These are phyloP conservation scores for Truncatella angustata DNA, from an alignment of 2,329 filamentous ascomycete species.

Conservation along the genomic window DNA sequence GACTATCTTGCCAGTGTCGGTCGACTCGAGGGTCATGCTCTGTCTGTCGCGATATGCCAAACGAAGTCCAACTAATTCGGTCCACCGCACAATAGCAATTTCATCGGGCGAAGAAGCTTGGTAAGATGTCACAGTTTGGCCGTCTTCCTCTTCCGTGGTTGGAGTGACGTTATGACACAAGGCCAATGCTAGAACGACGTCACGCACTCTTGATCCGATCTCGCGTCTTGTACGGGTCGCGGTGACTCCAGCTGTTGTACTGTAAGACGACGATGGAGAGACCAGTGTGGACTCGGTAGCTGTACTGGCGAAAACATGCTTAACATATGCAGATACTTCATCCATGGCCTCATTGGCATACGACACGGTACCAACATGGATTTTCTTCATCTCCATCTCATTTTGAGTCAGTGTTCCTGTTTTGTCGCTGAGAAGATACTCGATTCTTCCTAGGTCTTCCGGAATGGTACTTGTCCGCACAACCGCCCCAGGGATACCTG, in stretches of 20 bases:
- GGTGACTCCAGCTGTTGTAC: constrained; percentile 55
- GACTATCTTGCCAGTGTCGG: constrained; percentile 68
- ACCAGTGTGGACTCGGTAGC: constrained; percentile 54
- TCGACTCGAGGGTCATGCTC: constrained; percentile 77
- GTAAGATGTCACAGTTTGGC: constrained; percentile 76
- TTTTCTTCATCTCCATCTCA: constrained; percentile 98
- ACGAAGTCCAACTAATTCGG: constrained; percentile 85
- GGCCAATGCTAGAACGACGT: constrained; percentile 87
- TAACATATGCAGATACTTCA: constrained; percentile 83
- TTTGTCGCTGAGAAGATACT: constrained; percentile 95
- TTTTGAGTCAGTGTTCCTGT: constrained; percentile 98
- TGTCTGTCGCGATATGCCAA: constrained; percentile 83
- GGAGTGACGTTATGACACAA: constrained; percentile 98
- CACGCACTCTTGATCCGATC: constrained; percentile 88
- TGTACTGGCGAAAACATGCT: constrained; percentile 68
- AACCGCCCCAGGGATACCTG: constrained; percentile 85
- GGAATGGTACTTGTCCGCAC: constrained; percentile 97
- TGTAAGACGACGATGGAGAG: constrained; percentile 72
- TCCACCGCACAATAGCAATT: constrained; percentile 96
- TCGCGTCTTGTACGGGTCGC: constrained; percentile 86
- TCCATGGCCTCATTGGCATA: constrained; percentile 99
- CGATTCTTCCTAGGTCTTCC: constrained; percentile 91
- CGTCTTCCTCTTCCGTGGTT: constrained; percentile 79
- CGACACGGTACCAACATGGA: constrained; percentile 95
- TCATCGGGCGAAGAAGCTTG: constrained; percentile 97